Evolutionary conservation across 2,329 filamentous ascomycete genomes (phyloP).

Genomic region (Xylariaceae sp.): DNA sequence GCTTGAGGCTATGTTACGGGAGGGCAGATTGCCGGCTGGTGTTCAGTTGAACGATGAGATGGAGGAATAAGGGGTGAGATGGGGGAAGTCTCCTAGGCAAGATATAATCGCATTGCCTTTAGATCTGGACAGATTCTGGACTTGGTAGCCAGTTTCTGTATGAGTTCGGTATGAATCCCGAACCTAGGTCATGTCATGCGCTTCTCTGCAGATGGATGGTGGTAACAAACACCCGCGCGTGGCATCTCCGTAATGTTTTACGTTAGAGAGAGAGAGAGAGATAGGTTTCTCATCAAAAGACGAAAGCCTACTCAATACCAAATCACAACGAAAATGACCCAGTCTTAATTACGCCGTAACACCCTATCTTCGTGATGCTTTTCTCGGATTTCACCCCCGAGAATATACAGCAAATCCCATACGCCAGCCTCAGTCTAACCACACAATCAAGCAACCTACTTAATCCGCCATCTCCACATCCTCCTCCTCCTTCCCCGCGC

Average conservation of each 20-base stretch:
- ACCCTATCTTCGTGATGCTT: background rate
- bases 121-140: background rate
- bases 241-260: background rate
- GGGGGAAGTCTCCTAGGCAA: background rate
- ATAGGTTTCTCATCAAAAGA: background rate
- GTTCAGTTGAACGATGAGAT: conserved; percentile 53
- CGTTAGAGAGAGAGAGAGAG: background rate
- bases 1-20: conserved; percentile 86
- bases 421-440: background rate
- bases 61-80: conserved; percentile 49
- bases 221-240: background rate
- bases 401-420: background rate
- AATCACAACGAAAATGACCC: background rate
- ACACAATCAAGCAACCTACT: conserved; percentile 31
- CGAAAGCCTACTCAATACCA: background rate
- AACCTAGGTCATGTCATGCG: conserved; percentile 21
- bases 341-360: background rate
- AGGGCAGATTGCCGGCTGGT: conserved; percentile 75
- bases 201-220: background rate
- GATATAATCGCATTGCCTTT: no score
- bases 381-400: no score
- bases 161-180: conserved; percentile 28
- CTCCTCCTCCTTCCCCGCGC: conserved; percentile 36
- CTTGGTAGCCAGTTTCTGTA: conserved; percentile 14
- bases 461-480: conserved; percentile 59